Evolutionary conservation across 169 alveolate genomes (phyloP), one percentile per base, ranked within the genome.

Genomic region (Eimeria praecox): DNA sequence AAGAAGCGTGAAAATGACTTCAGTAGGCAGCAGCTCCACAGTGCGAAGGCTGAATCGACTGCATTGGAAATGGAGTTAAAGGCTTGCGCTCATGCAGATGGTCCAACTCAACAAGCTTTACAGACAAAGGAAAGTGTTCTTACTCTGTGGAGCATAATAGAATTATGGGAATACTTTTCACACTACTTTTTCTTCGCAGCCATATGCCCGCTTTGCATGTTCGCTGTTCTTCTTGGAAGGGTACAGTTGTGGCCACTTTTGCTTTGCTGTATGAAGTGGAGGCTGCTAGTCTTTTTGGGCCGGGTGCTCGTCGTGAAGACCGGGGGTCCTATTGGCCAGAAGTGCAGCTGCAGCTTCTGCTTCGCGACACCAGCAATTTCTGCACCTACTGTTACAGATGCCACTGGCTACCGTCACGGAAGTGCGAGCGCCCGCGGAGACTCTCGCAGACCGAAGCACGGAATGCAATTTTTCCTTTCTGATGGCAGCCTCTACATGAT

Each of bases 261-360:
- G 40, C 82, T 87, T 2, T 87, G 59, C 64, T 87, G 93, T 38
- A 40, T 64, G 62, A 87, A 87, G 93, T 87, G 93, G 93, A 40
- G 93, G 44, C 49, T 87, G 93, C 80, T 87, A 0, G 42, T 87
- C 16, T 64, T 87, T 33, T 40, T 87, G 93, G 73, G 93, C 27
- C 82, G 93, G 24, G 59, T 87, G 46, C 83, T 56, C 35, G 80
- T 87, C 33, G 64, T 62, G 82, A 44, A 3, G 18, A 42, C 64
- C 42, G 12, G 56, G 16, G 54, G 6, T 3, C 12, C 64, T 33
- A 3, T 35, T 18, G 44, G 33, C 82, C 64, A 40, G 33, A 24
- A 22, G 33, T 62, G 80, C 93, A 38, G 6, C 42, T 87, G 93
- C 93, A 35, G 83, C 83, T 38, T 87, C 22, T 87, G 93, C 80